Evolutionary conservation across 2,329 filamentous ascomycete species (phyloP), one percentile per base, ranked within the genome.

Genomic region (Cyanodermella asteris): DNA sequence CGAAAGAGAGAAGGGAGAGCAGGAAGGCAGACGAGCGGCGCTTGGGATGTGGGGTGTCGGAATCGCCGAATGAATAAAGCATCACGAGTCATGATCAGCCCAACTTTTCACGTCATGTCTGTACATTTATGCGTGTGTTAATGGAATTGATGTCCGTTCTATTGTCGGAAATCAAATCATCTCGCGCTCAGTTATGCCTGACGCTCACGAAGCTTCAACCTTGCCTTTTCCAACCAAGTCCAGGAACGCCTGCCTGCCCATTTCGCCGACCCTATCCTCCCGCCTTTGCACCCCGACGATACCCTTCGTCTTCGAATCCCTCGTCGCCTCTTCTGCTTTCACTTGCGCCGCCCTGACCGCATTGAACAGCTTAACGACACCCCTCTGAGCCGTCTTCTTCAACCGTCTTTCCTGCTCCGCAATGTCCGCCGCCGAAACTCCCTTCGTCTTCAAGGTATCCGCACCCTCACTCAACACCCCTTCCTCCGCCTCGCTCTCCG

Each of bases 191-290:
- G n/a, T n/a, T n/a, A n/a, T n/a, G n/a, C n/a, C n/a, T n/a, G n/a
- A n/a, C n/a, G n/a, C n/a, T n/a, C n/a, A n/a, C n/a, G n/a, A n/a
- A n/a, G 20, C 20, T 11, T 13, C 20, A 12, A 7, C 8, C 8
- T 21, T 21, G 11, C 11, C 11, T 21, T 51, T 38, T 27, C 42
- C 51, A 44, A 97, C 91, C 46, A 94, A 52, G 32, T 94, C 84
- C 46, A 97, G 50, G 53, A 94, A 97, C 0, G 84, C 82, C 53
- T 93, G 77, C 55, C 91, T 90, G 47, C 75, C 91, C 72, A 97
- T 87, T 58, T 94, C 82, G 36, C 78, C 87, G 26, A 91, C 62
- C 54, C 74, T 81, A 51, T 90, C 80, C 50, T 90, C 74, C 35
- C 80, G 67, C 47, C 75, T 68, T 32, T 63, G 64, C 41, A 80